Conservation (phyloP, 2,329 filamentous ascomycete genomes). For the Ascochyta clinopodiicola region DNA sequence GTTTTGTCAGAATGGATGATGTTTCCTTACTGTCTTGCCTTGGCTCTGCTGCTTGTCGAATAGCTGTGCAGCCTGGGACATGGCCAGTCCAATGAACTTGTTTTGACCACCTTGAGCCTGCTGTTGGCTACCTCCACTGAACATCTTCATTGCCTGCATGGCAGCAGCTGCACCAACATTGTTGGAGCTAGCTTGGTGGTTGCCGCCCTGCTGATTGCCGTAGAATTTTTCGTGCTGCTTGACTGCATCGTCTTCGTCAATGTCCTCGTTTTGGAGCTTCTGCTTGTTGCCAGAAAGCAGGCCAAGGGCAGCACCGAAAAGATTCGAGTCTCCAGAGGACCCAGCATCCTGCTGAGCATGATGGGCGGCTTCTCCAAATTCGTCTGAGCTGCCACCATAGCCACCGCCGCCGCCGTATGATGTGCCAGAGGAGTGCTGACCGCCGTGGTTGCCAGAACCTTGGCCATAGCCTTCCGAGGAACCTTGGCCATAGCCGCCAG, state of each 20-base stretch:
- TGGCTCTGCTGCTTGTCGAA: conserved; percentile 65
- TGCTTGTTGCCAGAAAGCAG: conserved; percentile 63
- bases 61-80: conserved; percentile 85
- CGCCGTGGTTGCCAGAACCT: conserved; percentile 30
- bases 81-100: conserved; percentile 82
- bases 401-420: conserved; percentile 52
- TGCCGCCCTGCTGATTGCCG: conserved; percentile 53
- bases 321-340: conserved; percentile 54
- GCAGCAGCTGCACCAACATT: conserved; percentile 73
- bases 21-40: conserved; percentile 60
- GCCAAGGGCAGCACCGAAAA: conserved; percentile 65
- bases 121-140: conserved; percentile 62
- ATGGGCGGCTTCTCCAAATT: conserved; percentile 61
- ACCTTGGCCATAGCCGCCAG: conserved; percentile 18
- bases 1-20: conserved; percentile 36
- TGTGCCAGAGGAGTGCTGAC: conserved; percentile 50
- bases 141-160: conserved; percentile 82
- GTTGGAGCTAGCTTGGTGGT: conserved; percentile 53
- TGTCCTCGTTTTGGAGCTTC: conserved; percentile 56
- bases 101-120: conserved; percentile 67
- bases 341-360: conserved; percentile 63
- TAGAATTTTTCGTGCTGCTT: conserved; percentile 79
- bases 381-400: conserved; percentile 53
- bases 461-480: conserved; percentile 28
- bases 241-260: conserved; percentile 72